These are phyloP conservation scores for Pulveroboletus sp. DNA, from an alignment of 768 basidiomycete species.

Conservation along the genomic window DNA sequence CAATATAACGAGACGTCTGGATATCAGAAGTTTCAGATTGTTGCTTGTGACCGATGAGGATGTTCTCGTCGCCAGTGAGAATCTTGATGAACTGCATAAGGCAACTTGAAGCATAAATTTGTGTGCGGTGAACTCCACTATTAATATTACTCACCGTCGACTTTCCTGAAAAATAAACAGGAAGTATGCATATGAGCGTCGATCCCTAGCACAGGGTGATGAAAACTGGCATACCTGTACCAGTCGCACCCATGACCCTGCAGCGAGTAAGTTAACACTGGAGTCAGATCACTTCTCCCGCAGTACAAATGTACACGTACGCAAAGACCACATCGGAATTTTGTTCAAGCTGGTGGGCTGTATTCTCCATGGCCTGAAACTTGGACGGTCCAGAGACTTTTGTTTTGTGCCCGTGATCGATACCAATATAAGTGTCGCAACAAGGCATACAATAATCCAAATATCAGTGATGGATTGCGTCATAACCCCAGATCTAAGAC, in stretches of 20 bases:
- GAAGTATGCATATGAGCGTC: neutral
- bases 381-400: neutral
- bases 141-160: conserved; percentile 5
- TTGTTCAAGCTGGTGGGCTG: neutral
- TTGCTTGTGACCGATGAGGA: conserved; percentile 8
- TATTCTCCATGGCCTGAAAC: neutral
- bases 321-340: neutral
- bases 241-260: conserved; percentile 11
- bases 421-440: too few relatives aligned
- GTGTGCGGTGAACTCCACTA: neutral
- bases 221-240: conserved; percentile 1
- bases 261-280: too few relatives aligned
- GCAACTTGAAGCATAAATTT: neutral
- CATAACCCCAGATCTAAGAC: too few relatives aligned
- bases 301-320: neutral
- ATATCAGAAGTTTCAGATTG: conserved; percentile 7
- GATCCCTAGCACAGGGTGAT: neutral
- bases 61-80: conserved; percentile 3
- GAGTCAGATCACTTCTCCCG: neutral
- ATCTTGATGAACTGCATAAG: conserved; percentile 5
- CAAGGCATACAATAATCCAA: too few relatives aligned
- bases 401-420: too few relatives aligned
- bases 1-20: neutral
- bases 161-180: neutral
- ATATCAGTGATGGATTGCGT: too few relatives aligned